A percentile compares a stretch with the other conserved stretches of the same genome.
These are phyloP conservation scores for Micractinium conductrix DNA, from an alignment of 139 green algal species.

Conservation along the genomic window DNA sequence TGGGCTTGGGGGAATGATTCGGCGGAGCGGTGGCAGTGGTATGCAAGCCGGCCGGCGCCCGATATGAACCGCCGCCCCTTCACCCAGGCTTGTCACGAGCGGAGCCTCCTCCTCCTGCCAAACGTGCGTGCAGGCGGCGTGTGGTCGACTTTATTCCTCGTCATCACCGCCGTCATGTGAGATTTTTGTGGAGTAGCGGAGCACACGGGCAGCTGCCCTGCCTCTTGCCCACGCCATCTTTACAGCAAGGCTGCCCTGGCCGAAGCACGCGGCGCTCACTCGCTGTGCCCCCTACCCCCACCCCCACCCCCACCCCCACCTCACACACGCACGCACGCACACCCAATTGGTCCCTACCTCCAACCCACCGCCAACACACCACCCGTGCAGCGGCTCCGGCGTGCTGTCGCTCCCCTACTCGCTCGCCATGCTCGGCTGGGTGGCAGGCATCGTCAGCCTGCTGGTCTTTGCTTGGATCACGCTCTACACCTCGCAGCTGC, in stretches of 20 bases:
- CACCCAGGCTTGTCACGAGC: no score
- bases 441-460: constrained; percentile 33
- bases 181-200: no score
- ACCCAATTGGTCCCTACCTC: not conserved
- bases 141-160: not conserved
- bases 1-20: no score
- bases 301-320: not conserved
- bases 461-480: constrained; percentile 48
- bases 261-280: no score
- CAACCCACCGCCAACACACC: not conserved
- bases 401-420: constrained; percentile 19
- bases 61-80: no score
- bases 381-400: constrained; percentile 21
- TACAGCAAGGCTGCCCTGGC: no score
- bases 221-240: not conserved
- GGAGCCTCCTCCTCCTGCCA: no score
- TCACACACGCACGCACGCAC: not conserved
- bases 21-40: no score
- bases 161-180: constrained; percentile 12
- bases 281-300: not conserved
- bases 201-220: no score
- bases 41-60: no score
- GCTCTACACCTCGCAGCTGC: constrained; percentile 49
- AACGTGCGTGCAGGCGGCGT: not conserved
- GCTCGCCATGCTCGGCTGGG: constrained; percentile 32